phyloP scores from a whole-genome alignment of 352 stramenopile species.

The Phytophthora litchii region DNA sequence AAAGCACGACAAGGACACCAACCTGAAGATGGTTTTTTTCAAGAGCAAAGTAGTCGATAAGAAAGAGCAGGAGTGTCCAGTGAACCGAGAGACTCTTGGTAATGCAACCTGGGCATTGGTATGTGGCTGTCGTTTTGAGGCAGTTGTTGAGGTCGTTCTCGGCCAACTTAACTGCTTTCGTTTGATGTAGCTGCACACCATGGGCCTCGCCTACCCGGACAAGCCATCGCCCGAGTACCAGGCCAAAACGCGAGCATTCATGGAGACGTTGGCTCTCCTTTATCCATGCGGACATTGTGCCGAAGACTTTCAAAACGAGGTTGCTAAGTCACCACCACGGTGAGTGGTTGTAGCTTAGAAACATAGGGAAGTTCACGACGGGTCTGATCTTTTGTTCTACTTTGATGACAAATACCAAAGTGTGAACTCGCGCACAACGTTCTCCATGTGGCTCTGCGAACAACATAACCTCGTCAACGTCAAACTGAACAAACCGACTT shows the following conservation, averaged over 20 bases:
- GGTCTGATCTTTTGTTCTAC: too few species aligned
- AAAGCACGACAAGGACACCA: too few species aligned
- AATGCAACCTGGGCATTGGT: constrained; percentile 85
- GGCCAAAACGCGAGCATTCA: constrained; percentile 84
- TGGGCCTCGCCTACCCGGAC: constrained; percentile 96
- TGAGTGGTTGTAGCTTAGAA: too few species aligned
- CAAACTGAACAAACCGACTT: constrained; percentile 96
- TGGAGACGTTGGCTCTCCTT: constrained; percentile 91
- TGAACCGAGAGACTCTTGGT: constrained; percentile 82
- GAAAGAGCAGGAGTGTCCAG: constrained; percentile 60
- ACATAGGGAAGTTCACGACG: too few species aligned
- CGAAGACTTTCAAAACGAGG: constrained; percentile 92
- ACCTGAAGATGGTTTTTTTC: too few species aligned
- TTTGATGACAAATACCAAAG: too few species aligned
- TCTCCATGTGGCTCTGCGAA: constrained; percentile 95
- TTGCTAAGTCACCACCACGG: constrained; percentile 89
- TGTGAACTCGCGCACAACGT: constrained; percentile 89
- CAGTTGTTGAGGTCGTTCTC: too few species aligned
- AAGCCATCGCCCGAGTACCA: constrained; percentile 90
- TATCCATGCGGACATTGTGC: constrained; percentile 93
- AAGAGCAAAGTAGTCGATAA: too few species aligned
- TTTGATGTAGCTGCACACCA: constrained; percentile 85
- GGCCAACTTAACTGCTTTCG: too few species aligned
- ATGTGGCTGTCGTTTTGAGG: too few species aligned
- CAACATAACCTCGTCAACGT: constrained; percentile 97